A percentile compares a stretch with the other conserved stretches of the same genome.
Conservation (phyloP, 176 grass and related monocot genomes). For the Oryza officinalis region DNA sequence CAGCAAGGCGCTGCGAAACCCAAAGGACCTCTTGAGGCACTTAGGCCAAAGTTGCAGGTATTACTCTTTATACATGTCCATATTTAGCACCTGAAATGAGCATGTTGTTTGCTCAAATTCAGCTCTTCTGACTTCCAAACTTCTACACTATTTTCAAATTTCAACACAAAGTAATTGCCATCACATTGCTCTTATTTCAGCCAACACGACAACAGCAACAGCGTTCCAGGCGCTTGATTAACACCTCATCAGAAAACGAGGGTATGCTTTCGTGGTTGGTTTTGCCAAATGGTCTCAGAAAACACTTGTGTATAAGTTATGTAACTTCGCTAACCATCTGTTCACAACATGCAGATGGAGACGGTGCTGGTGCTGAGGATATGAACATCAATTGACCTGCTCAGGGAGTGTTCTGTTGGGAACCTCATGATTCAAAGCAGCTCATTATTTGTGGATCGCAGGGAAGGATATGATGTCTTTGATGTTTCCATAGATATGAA, state of each 20-base stretch:
- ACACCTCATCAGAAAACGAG: conserved; percentile 68
- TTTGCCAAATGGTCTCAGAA: neutral
- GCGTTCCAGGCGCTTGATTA: conserved; percentile 68
- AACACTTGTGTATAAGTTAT: neutral
- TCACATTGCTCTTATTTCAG: conserved; percentile 47
- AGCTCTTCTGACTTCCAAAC: neutral
- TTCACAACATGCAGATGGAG: conserved; percentile 55
- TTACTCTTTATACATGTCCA: neutral
- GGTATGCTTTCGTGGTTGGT: conserved; percentile 43
- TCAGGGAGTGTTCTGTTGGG: neutral
- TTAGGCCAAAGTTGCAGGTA: conserved; percentile 92
- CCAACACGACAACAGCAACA: conserved; percentile 79
- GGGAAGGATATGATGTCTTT: conserved; percentile 6
- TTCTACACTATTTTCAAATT: neutral
- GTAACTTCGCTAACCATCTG: neutral
- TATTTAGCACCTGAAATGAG: conserved; percentile 22
- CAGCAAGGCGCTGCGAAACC: conserved; percentile 89
- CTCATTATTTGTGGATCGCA: neutral
- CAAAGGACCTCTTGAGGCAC: conserved; percentile 89
- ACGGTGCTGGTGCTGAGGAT: conserved; percentile 55
- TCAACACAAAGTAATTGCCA: neutral
- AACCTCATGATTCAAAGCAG: neutral
- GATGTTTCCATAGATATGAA: conserved; percentile 35
- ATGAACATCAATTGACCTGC: conserved; percentile 63
- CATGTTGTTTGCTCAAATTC: conserved; percentile 3